Evolutionary conservation across 345 rosid genomes (phyloP), one percentile per base, ranked within the genome.

Genomic region (Theobroma cacao): DNA sequence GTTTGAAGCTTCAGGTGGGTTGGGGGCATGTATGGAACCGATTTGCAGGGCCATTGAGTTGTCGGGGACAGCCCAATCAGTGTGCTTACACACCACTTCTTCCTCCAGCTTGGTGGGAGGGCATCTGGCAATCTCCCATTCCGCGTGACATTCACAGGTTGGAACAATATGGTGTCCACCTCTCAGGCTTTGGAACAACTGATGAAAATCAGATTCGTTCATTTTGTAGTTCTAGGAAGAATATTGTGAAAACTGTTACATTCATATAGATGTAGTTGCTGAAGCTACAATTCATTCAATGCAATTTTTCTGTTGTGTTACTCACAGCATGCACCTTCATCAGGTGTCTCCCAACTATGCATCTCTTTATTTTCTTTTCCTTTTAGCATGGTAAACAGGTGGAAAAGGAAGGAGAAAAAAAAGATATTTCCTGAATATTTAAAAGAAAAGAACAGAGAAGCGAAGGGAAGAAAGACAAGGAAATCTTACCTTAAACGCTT

Each of bases 1-100:
- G 98, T 63, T 82, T 96, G 66, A 87, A 83, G 84, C 78, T 89
- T 79, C 98, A 94, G 89, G 80, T 87, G 26, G 99, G 98, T 7
- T 94, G 98, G 99, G 98, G 99, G 77, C 99, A 96, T 77, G 91
- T 90, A 24, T 94, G 98, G 99, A 96, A 96, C 80, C 87, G 99
- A 61, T 96, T 88, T 68, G 97, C 95, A 0, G 99, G 99, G 52
- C 99, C 98, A 0, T 84, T 94, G 85, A 94, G 98, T 81, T 96
- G 98, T 77, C 85, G 60, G 0, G 87, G 86, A 45, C 97, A 96
- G 78, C 40, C 91, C 22, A 78, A 90, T 80, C 99, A 96, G 80
- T 94, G 99, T 31, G 98, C 98, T 33, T 80, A 80, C 84, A 89
- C 99, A 7, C 98, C 98, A 0, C 92, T 96, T 38, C 91, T 93